Percentiles rank a stretch among this genome's conserved stretches.
Evolutionary conservation across 2,329 filamentous ascomycete genomes (phyloP).

Genomic region (Penicillium sp.): DNA sequence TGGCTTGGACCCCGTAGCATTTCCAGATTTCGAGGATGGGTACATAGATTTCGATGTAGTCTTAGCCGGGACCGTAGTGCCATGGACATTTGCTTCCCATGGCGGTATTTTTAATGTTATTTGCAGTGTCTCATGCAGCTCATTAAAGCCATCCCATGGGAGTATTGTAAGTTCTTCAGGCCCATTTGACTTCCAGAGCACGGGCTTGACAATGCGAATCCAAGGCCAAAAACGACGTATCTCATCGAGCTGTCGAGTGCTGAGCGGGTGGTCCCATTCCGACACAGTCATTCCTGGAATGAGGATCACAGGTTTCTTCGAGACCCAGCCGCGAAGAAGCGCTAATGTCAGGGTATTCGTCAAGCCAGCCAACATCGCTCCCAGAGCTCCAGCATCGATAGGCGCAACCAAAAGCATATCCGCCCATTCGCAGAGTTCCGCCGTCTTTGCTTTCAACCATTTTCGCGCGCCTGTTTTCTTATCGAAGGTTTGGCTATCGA

Average conservation of each 20-base stretch:
- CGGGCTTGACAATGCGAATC: constrained; percentile 76
- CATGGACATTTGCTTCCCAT: constrained; percentile 20
- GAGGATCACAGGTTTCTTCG: constrained; percentile 78
- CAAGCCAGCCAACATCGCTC: constrained; percentile 82
- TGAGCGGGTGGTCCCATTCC: constrained; percentile 89
- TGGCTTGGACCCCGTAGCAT: constrained; percentile 31
- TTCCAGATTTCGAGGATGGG: constrained; percentile 34
- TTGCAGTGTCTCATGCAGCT: constrained; percentile 35
- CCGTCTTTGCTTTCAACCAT: constrained; percentile 45
- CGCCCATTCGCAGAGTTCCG: constrained; percentile 78
- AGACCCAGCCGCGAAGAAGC: constrained; percentile 81
- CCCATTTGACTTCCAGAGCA: constrained; percentile 75
- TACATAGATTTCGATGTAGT: constrained; percentile 7
- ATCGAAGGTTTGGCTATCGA: constrained; percentile 40
- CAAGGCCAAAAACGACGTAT: constrained; percentile 81
- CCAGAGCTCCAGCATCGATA: constrained; percentile 78
- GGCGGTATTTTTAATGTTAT: constrained; percentile 29
- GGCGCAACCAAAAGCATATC: constrained; percentile 82
- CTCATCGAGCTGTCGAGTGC: constrained; percentile 81
- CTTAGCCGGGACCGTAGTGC: constrained; percentile 7
- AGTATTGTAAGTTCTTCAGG: constrained; percentile 50
- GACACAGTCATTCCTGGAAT: constrained; percentile 85
- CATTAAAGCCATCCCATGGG: constrained; percentile 51
- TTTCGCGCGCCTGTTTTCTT: constrained; percentile 39
- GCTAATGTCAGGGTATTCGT: constrained; percentile 78